Conservation (phyloP, 2,329 filamentous ascomycete species). For the Aspergillus arachidicola region DNA sequence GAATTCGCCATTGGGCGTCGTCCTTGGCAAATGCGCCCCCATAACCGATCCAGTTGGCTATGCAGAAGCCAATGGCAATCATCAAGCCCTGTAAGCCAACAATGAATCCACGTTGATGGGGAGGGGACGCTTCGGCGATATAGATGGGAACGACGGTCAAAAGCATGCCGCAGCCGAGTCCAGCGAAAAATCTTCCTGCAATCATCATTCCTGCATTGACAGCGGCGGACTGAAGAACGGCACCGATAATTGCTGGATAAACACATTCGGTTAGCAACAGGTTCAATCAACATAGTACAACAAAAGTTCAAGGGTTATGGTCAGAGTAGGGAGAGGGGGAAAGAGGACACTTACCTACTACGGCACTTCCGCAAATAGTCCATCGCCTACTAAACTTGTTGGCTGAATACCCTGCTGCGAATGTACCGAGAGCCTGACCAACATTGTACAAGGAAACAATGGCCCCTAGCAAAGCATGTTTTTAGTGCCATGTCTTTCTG, state of each 20-base stretch:
- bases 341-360: constrained; percentile 19
- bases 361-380: constrained; percentile 34
- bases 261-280: not conserved
- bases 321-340: not conserved
- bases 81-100: constrained; percentile 38
- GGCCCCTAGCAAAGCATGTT: constrained; percentile 12
- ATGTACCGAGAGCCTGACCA: constrained; percentile 25
- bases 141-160: constrained; percentile 25
- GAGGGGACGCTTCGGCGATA: constrained; percentile 30
- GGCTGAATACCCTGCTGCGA: constrained; percentile 33
- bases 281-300: not conserved
- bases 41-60: constrained; percentile 47
- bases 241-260: constrained; percentile 20
- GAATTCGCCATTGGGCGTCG: constrained; percentile 20
- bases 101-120: constrained; percentile 30
- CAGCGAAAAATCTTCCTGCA: constrained; percentile 24
- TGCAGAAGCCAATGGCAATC: constrained; percentile 41
- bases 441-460: constrained; percentile 26
- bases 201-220: constrained; percentile 24
- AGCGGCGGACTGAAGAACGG: constrained; percentile 22
- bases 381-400: constrained; percentile 40
- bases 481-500: not conserved
- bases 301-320: not conserved
- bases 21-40: constrained; percentile 20
- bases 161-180: constrained; percentile 21